Evolutionary conservation across 495 filamentous ascomycete species (phyloP), one percentile per base, ranked within the genome.

Genomic region (Jackrogersella minutella): DNA sequence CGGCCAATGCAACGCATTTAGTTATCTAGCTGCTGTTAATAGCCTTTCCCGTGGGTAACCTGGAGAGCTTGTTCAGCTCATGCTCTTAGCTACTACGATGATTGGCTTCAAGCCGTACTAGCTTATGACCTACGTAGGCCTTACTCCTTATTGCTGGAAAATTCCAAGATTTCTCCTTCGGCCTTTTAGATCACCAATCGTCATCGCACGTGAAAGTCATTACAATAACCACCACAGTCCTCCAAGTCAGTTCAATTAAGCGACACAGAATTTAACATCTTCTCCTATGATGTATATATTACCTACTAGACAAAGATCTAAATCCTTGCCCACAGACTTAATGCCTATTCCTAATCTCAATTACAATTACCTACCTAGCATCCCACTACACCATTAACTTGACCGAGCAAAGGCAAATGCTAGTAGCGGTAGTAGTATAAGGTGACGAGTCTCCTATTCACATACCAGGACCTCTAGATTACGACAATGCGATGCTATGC

Each of bases 1-100:
- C 39, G 11, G 37, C 46, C 61, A 30, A 70, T 70, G 67, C 62
- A 66, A 66, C 66, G 50, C 61, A 43, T 59, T 26, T 33, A 37
- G 31, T 17, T 53, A 58, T 34, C 30, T 43, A 59, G 31, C 59
- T 68, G 17, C 65, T 56, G 11, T 56, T 54, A 46, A 59, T 33
- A 52, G 43, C 9, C 21, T 22, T 41, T 55, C 22, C 50, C 55
- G 50, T 43, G 51, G 17, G 22, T 11, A 41, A 34, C 31, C 41
- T 36, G 30, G 28, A 30, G 46, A 52, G 54, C 36, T 33, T 33
- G 19, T 53, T 50, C 22, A 55, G 26, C 41, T 69, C 59, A 57
- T 69, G 60, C 19, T 55, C 50, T 41, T 16, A 52, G 14, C 26
- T 22, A 6, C 39, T 33, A 22, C 17, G 14, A 56, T 60, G 60